Base-by-base conservation (phyloP, 257 asterid genomes). In the Ilex asprella region DNA sequence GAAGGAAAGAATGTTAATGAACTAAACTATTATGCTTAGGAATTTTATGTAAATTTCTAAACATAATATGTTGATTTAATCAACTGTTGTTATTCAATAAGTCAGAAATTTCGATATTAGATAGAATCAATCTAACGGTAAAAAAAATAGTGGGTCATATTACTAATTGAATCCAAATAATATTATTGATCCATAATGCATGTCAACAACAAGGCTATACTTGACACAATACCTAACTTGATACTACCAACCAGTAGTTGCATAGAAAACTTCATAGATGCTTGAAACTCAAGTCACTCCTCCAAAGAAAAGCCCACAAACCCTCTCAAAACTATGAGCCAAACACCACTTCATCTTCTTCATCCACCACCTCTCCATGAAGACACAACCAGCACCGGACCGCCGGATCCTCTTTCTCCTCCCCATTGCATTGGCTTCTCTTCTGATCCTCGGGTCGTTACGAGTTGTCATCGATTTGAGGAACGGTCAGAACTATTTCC, bases 231-330 rank as follows among this genome's bases (percentile, higher is more conserved):
- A 61, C 77, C 81, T 70, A 72, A 64, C 69, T 52, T n/a, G 15
- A 16, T 54, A 39, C 61, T 61, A 84, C 95, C 95, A 82, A 84
- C 95, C 84, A 74, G 88, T 74, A 64, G 91, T 81, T 83, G 73
- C 82, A 69, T 56, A 56, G 29, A 67, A 68, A 66, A 60, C 59
- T 55, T 65, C 72, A n/a, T 65, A 56, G 49, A 72, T 62, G 61
- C 88, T 81, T 89, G 61, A 72, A 70, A 62, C 67, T 52, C 55
- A 86, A 88, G 84, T 15, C 62, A 81, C 27, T 21, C 27, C 27
- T 21, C 27, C 27, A 39, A 44, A 61, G 21, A 32, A 46, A 64
- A 72, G 62, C 58, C 16, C 50, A 54, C 21, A 46, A 73, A 53
- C 27, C 27, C 27, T 21, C 27, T 21, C 27, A 75, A 54, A 49